Conservation (phyloP, 805 yeast species). For the Barnettozyma californica region DNA sequence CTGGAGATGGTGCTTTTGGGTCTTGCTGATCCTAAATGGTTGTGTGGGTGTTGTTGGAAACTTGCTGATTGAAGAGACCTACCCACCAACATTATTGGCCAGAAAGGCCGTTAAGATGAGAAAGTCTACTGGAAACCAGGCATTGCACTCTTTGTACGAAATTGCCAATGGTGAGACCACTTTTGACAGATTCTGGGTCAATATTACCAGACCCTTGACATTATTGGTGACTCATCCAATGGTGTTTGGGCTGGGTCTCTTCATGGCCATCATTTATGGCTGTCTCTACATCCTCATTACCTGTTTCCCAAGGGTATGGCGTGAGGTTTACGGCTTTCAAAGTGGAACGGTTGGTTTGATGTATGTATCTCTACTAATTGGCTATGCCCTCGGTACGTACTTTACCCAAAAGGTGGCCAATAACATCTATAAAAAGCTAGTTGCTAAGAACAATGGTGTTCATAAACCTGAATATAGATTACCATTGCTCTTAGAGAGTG, state of each 20-base stretch:
- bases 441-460: slow-evolving; percentile 43
- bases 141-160: slow-evolving; percentile 57
- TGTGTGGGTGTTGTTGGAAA: slow-evolving; percentile 39
- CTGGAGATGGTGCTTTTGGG: slow-evolving; percentile 66
- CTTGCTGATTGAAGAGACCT: slow-evolving; percentile 49
- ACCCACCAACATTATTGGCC: slow-evolving; percentile 47
- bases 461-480: slow-evolving; percentile 58
- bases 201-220: slow-evolving; percentile 49
- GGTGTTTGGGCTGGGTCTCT: slow-evolving; percentile 56
- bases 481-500: slow-evolving; percentile 44
- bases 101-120: slow-evolving; percentile 43
- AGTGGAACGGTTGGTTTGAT: slow-evolving; percentile 50
- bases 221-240: slow-evolving; percentile 55
- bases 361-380: slow-evolving; percentile 54
- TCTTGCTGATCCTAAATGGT: slow-evolving; percentile 50
- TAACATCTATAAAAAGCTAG: slow-evolving; percentile 32
- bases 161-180: slow-evolving; percentile 45
- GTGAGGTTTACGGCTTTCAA: slow-evolving; percentile 38
- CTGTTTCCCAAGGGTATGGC: slow-evolving; percentile 52
- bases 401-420: slow-evolving; percentile 45
- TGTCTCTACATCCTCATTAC: slow-evolving; percentile 59
- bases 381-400: slow-evolving; percentile 44
- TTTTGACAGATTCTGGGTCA: slow-evolving; percentile 31
- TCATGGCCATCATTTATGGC: slow-evolving; percentile 63
- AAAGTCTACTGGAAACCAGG: slow-evolving; percentile 47